A percentile compares a stretch with the other conserved stretches of the same genome.
These are phyloP conservation scores for Kandelia obovata DNA, from an alignment of 345 rosid genomes.

Conservation along the genomic window DNA sequence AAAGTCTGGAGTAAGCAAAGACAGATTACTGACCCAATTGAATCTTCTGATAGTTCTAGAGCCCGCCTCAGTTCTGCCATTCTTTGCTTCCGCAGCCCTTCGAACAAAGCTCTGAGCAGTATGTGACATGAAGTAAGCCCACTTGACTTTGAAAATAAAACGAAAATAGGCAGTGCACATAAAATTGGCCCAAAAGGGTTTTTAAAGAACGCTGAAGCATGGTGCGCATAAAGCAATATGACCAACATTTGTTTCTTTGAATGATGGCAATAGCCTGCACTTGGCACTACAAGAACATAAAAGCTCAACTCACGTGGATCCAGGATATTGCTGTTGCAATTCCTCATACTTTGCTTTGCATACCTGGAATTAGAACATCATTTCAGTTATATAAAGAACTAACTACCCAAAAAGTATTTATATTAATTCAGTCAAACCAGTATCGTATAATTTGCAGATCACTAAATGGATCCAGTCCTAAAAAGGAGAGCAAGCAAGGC, in stretches of 20 bases:
- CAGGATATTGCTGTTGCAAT: conserved; percentile 52
- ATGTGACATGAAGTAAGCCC: conserved; percentile 5
- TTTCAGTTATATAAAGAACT: no score
- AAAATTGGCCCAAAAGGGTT: not conserved
- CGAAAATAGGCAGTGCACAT: not conserved
- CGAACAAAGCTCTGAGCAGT: conserved; percentile 64
- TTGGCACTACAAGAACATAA: not conserved
- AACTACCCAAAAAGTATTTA: no score
- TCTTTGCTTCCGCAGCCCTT: conserved; percentile 74
- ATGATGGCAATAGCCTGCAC: not conserved
- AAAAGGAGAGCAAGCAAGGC: no score
- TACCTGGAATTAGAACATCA: conserved; percentile 37
- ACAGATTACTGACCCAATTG: conserved; percentile 62
- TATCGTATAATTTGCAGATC: no score
- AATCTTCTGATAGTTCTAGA: conserved; percentile 61
- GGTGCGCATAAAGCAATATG: not conserved
- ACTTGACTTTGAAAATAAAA: conserved; percentile 1
- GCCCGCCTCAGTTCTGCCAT: conserved; percentile 70
- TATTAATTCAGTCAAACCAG: no score
- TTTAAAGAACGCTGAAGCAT: no score
- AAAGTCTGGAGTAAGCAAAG: no score
- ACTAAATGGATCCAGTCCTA: no score
- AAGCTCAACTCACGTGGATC: conserved; percentile 56
- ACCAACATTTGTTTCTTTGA: not conserved
- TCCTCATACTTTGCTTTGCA: conserved; percentile 83